Percentiles rank a stretch among this genome's conserved stretches.
Evolutionary conservation across 2,329 filamentous ascomycete genomes (phyloP).

Genomic region (Colletotrichum gigasporum): DNA sequence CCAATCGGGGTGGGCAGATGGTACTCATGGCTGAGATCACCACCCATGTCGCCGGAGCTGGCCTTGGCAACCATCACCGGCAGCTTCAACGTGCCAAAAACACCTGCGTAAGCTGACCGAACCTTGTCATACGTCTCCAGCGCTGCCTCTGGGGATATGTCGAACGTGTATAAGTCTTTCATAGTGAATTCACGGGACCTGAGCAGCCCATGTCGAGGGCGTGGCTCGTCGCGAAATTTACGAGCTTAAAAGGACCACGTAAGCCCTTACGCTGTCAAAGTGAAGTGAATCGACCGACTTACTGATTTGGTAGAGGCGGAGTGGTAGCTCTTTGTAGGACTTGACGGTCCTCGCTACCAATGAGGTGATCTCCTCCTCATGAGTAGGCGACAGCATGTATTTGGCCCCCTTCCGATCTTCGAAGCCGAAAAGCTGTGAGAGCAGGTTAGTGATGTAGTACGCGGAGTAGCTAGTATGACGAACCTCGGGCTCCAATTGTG

Average conservation of each 20-base stretch:
- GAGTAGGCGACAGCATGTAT: slow-evolving; percentile 88
- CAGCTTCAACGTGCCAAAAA: slow-evolving; percentile 86
- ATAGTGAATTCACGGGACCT: slow-evolving; percentile 93
- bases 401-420: slow-evolving; percentile 78
- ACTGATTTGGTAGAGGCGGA: slow-evolving; percentile 92
- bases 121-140: slow-evolving; percentile 83
- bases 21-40: slow-evolving; percentile 92
- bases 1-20: slow-evolving; percentile 83
- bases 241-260: slow-evolving; percentile 64
- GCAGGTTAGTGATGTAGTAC: slow-evolving; percentile 32
- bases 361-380: slow-evolving; percentile 94
- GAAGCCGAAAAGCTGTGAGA: slow-evolving; percentile 77
- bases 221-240: slow-evolving; percentile 93
- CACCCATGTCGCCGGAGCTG: slow-evolving; percentile 96
- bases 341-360: slow-evolving; percentile 78
- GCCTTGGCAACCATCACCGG: slow-evolving; percentile 88
- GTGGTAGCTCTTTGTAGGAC: slow-evolving; percentile 86
- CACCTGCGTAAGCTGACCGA: slow-evolving; percentile 74
- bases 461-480: slow-evolving; percentile 16
- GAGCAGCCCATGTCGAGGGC: slow-evolving; percentile 87
- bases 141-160: slow-evolving; percentile 73
- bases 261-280: slow-evolving; percentile 3
- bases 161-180: slow-evolving; percentile 99
- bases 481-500: slow-evolving; percentile 78
- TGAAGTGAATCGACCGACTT: slow-evolving; percentile 38